These are phyloP conservation scores for Aspergillus funiculosus DNA, from an alignment of 495 filamentous ascomycete species.

Conservation along the genomic window DNA sequence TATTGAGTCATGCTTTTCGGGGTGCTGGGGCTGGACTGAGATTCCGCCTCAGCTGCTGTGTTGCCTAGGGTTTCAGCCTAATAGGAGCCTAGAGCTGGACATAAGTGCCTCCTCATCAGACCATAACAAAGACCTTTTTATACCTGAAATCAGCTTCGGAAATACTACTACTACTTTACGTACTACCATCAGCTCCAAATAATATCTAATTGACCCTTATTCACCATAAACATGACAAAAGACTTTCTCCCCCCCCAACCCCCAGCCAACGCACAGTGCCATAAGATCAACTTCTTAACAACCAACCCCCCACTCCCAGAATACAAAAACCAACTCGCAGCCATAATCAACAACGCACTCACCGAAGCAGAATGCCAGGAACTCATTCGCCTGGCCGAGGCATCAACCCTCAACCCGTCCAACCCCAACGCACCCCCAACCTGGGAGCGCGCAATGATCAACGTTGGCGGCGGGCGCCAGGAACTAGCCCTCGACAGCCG, in stretches of 20 bases:
- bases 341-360: constrained; percentile 59
- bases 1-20: too few species aligned
- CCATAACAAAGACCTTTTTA: too few species aligned
- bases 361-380: constrained; percentile 54
- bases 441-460: constrained; percentile 49
- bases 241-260: constrained; percentile 20
- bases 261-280: constrained; percentile 22
- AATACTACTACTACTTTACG: too few species aligned
- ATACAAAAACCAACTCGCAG: constrained; percentile 52
- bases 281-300: constrained; percentile 47
- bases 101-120: too few species aligned
- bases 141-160: too few species aligned
- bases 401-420: constrained; percentile 17
- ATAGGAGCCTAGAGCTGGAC: too few species aligned
- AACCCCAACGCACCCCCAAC: constrained; percentile 14
- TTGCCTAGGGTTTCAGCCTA: too few species aligned
- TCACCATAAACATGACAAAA: too few species aligned
- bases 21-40: too few species aligned
- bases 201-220: too few species aligned
- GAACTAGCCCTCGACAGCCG: constrained; percentile 49
- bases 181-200: too few species aligned
- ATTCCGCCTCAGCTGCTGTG: too few species aligned
- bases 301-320: constrained; percentile 46
- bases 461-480: constrained; percentile 59
- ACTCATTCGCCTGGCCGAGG: constrained; percentile 53